These are phyloP conservation scores for Persicaria tinctoria DNA, from an alignment of 148 eudicot genomes.

Conservation along the genomic window DNA sequence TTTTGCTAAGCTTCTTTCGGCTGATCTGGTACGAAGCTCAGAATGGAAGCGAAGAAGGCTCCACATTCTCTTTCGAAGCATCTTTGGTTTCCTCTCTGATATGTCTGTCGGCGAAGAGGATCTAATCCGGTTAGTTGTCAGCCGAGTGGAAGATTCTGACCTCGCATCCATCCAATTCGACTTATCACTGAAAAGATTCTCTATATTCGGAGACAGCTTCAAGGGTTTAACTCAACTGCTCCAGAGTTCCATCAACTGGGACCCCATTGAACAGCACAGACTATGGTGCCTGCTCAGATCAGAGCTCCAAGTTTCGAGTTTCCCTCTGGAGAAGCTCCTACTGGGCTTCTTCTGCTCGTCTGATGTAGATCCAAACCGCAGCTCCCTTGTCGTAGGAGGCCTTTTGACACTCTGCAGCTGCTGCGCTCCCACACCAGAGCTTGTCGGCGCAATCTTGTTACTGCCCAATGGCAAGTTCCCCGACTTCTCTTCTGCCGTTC, in stretches of 20 bases:
- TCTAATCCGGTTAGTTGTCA: conserved; percentile 26
- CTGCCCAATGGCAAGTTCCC: conserved; percentile 27
- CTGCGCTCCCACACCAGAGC: conserved; percentile 31
- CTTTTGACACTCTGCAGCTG: conserved; percentile 25
- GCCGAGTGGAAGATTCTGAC: conserved; percentile 23
- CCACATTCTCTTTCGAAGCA: conserved; percentile 14
- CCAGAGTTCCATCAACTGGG: conserved; percentile 26
- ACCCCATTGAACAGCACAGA: conserved; percentile 22
- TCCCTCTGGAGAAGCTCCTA: conserved; percentile 33
- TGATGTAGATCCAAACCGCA: conserved; percentile 19
- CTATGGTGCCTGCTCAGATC: conserved; percentile 32
- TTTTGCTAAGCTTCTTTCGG: conserved; percentile 21
- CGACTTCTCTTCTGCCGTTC: conserved; percentile 30
- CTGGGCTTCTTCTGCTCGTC: conserved; percentile 24
- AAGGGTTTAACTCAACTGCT: conserved; percentile 17
- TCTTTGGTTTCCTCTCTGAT: conserved; percentile 30
- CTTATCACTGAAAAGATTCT: conserved; percentile 24
- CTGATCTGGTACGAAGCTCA: conserved; percentile 21
- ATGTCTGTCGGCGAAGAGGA: conserved; percentile 21
- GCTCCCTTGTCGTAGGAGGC: conserved; percentile 22
- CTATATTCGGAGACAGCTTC: conserved; percentile 31
- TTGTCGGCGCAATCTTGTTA: conserved; percentile 33
- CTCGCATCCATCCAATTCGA: conserved; percentile 25
- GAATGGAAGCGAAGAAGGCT: conserved; percentile 23
- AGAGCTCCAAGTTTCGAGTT: conserved; percentile 26